Conservation (phyloP, 139 green algal genomes). For the Eudorina sp. region DNA sequence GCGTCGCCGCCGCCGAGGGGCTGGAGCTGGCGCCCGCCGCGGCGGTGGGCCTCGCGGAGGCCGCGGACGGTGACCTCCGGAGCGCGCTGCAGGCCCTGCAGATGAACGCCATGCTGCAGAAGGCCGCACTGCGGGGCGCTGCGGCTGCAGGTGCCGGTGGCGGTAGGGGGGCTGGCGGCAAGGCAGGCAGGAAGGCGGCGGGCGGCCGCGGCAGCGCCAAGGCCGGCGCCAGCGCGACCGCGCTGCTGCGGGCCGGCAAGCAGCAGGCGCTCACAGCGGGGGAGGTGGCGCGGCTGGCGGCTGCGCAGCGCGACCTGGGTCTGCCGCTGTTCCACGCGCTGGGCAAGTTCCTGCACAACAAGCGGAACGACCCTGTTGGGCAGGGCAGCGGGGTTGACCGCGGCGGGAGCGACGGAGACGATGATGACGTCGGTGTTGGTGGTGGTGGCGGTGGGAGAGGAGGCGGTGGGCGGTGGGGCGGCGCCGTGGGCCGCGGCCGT, state of each 20-base stretch:
- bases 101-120: conserved; percentile 35
- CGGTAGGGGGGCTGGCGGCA: background rate
- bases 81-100: conserved; percentile 65
- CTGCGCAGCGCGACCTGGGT: conserved; percentile 63
- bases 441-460: background rate
- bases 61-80: conserved; percentile 62
- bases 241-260: background rate
- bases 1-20: conserved; percentile 44
- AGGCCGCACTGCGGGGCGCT: background rate
- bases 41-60: conserved; percentile 54
- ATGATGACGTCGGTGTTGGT: background rate
- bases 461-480: background rate
- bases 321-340: conserved; percentile 84
- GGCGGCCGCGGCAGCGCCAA: background rate
- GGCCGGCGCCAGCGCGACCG: background rate
- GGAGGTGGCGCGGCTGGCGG: conserved; percentile 24
- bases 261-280: conserved; percentile 13
- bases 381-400: background rate
- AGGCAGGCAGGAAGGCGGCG: background rate
- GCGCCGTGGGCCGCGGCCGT: background rate
- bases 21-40: conserved; percentile 42
- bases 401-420: background rate
- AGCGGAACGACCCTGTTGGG: conserved; percentile 51
- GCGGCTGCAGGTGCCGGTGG: background rate
- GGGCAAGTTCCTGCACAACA: conserved; percentile 91